Conservation (phyloP, 2,329 filamentous ascomycete species). For the Colletotrichum ledebouriae region DNA sequence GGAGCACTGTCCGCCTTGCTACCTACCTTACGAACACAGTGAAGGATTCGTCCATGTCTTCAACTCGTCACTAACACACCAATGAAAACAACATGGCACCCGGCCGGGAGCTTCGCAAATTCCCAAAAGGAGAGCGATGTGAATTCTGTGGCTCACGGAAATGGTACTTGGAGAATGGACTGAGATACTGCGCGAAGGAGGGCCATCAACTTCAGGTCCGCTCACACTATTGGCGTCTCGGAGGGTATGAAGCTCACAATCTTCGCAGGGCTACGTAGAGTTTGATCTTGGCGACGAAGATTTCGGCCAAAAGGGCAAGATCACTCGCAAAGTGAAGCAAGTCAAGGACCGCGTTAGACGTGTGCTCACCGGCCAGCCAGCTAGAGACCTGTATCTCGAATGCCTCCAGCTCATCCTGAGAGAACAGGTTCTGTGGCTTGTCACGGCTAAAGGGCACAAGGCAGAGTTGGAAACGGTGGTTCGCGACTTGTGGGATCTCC, state of each 20-base stretch:
- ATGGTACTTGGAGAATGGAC: slow-evolving; percentile 81
- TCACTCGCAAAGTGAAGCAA: slow-evolving; percentile 70
- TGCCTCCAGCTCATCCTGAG: slow-evolving; percentile 87
- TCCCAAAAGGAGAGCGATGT: slow-evolving; percentile 67
- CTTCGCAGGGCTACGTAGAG: slow-evolving; percentile 64
- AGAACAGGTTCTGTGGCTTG: slow-evolving; percentile 82
- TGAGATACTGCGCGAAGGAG: slow-evolving; percentile 79
- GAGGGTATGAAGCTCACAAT: slow-evolving; percentile 1
- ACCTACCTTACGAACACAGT: neutral
- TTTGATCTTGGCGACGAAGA: slow-evolving; percentile 75
- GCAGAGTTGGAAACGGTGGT: slow-evolving; percentile 83
- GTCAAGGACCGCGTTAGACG: slow-evolving; percentile 64
- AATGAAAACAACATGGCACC: slow-evolving; percentile 53
- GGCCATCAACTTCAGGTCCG: slow-evolving; percentile 83
- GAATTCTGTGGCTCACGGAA: slow-evolving; percentile 77
- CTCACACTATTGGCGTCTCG: neutral
- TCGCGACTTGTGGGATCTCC: slow-evolving; percentile 86
- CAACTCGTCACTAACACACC: neutral
- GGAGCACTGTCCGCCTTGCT: slow-evolving; percentile 24
- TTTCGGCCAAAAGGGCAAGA: slow-evolving; percentile 71
- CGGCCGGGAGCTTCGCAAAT: slow-evolving; percentile 61
- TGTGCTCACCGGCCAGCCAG: slow-evolving; percentile 75
- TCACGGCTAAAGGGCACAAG: slow-evolving; percentile 75
- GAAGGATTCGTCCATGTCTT: slow-evolving; percentile 13
- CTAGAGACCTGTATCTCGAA: slow-evolving; percentile 84